A percentile compares a stretch with the other conserved stretches of the same genome.
Evolutionary conservation across 352 stramenopile genomes (phyloP).

Genomic region (Phytophthora sp.): DNA sequence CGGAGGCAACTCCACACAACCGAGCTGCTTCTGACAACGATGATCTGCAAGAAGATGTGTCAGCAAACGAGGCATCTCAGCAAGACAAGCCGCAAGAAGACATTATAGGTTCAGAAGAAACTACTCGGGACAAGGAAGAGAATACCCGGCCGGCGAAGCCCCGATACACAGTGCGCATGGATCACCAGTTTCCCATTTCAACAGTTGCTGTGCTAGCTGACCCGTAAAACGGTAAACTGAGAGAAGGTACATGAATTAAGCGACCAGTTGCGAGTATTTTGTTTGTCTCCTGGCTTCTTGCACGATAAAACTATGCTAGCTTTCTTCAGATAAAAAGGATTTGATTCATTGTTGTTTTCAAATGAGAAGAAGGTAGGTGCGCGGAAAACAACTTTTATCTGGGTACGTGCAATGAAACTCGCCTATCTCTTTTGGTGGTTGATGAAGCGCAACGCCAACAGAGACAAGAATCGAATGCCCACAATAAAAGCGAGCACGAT

Average conservation of each 20-base stretch:
- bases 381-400: too few relatives aligned
- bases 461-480: slow-evolving; percentile 47
- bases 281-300: background rate
- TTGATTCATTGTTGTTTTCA: too few relatives aligned
- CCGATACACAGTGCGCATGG: slow-evolving; percentile 58
- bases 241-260: slow-evolving; percentile 13
- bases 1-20: background rate
- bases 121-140: slow-evolving; percentile 3
- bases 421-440: slow-evolving; percentile 44
- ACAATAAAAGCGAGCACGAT: slow-evolving; percentile 56
- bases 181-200: slow-evolving; percentile 80
- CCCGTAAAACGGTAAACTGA: slow-evolving; percentile 16
- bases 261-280: background rate
- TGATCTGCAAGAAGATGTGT: background rate
- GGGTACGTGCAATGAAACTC: background rate
- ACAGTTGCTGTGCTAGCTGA: slow-evolving; percentile 73
- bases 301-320: too few relatives aligned
- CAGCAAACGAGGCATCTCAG: background rate
- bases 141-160: slow-evolving; percentile 27
- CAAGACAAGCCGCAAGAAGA: slow-evolving; percentile 9
- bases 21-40: background rate
- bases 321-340: too few relatives aligned
- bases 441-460: slow-evolving; percentile 61
- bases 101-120: slow-evolving; percentile 1
- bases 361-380: too few relatives aligned